Conservation (phyloP, 2,329 filamentous ascomycete species). For the Chaetomiaceae sp. region DNA sequence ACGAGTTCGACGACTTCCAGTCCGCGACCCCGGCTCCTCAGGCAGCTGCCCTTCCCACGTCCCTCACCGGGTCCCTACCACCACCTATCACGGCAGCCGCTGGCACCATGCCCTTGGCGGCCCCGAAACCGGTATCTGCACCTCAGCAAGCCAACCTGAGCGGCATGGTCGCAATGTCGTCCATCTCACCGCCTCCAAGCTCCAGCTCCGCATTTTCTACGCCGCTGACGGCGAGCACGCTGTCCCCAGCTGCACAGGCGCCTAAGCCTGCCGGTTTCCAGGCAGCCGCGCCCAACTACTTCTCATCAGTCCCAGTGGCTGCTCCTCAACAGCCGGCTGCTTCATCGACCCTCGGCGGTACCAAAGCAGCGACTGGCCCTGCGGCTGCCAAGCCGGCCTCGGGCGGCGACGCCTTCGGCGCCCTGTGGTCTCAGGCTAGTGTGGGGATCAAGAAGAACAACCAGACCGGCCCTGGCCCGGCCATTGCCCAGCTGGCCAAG, state of each 20-base stretch:
- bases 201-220: constrained; percentile 53
- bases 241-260: constrained; percentile 40
- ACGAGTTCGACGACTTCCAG: constrained; percentile 97
- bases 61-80: constrained; percentile 42
- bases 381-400: constrained; percentile 49
- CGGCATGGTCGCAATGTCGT: constrained; percentile 74
- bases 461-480: constrained; percentile 62
- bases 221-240: constrained; percentile 37
- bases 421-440: constrained; percentile 74
- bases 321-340: constrained; percentile 15
- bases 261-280: constrained; percentile 65
- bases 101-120: constrained; percentile 65
- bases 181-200: constrained; percentile 70
- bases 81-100: constrained; percentile 49
- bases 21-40: constrained; percentile 62
- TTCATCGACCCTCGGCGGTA: constrained; percentile 16
- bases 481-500: constrained; percentile 93
- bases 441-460: constrained; percentile 69
- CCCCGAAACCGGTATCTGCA: constrained; percentile 80
- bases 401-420: constrained; percentile 83
- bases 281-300: constrained; percentile 85
- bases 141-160: constrained; percentile 75
- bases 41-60: constrained; percentile 40
- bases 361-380: constrained; percentile 28
- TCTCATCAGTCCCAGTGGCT: constrained; percentile 66